phyloP scores from a whole-genome alignment of 305 asterid genomes.

The Solanum aculeatissimum region DNA sequence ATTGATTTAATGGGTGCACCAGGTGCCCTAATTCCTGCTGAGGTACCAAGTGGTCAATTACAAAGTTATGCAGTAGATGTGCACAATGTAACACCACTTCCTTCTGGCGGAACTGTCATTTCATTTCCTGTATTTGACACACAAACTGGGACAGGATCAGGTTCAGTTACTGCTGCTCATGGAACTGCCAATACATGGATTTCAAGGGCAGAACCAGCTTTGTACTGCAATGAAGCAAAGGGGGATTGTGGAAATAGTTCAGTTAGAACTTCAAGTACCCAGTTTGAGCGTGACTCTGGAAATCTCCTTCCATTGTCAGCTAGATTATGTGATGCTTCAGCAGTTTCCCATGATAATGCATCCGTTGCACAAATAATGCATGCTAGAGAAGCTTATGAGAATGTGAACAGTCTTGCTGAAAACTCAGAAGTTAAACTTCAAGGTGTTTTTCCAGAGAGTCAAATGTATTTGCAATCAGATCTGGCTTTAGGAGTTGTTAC shows the following conservation, averaged over 20 bases:
- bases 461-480: conserved; percentile 17
- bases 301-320: conserved; percentile 19
- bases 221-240: conserved; percentile 15
- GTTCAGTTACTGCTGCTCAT: conserved; percentile 16
- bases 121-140: conserved; percentile 16
- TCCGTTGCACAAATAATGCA: conserved; percentile 24
- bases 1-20: conserved; percentile 99
- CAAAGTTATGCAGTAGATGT: conserved; percentile 54
- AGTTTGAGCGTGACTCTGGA: conserved; percentile 28
- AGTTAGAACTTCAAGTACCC: conserved; percentile 18
- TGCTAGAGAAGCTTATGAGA: conserved; percentile 32
- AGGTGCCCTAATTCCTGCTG: conserved; percentile 90
- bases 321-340: conserved; percentile 17
- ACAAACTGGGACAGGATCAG: conserved; percentile 15
- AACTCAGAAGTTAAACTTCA: conserved; percentile 24
- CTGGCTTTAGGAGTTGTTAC: conserved; percentile 24
- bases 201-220: conserved; percentile 28
- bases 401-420: conserved; percentile 18
- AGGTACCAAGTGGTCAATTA: conserved; percentile 58
- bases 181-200: conserved; percentile 13
- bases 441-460: conserved; percentile 19
- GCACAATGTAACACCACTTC: conserved; percentile 25
- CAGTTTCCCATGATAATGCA: conserved; percentile 13
- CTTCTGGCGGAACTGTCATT: conserved; percentile 15
- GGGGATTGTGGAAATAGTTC: conserved; percentile 14